Evolutionary conservation across 2,329 filamentous ascomycete species (phyloP).

Genomic region (Cordyceps cateniannulata): DNA sequence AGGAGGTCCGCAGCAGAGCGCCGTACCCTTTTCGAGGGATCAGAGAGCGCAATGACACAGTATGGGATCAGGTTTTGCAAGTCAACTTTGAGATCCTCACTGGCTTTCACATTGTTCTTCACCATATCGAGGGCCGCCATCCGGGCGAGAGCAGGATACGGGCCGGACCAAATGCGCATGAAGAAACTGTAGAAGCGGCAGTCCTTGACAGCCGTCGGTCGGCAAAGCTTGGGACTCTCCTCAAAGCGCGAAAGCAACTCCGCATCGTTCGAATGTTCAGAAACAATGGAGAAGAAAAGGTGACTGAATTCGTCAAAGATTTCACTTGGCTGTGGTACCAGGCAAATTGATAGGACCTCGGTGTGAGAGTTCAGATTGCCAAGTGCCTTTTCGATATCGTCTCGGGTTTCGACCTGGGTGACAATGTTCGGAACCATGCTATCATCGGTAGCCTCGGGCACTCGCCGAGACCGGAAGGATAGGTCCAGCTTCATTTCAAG

Average conservation of each 20-base stretch:
- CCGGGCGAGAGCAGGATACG: constrained; percentile 62
- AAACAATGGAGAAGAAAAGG: constrained; percentile 49
- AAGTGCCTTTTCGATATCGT: constrained; percentile 34
- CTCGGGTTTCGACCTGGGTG: constrained; percentile 22
- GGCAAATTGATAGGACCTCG: constrained; percentile 41
- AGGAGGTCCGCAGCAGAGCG: constrained; percentile 66
- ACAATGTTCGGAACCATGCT: constrained; percentile 32
- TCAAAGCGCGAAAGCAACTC: constrained; percentile 46
- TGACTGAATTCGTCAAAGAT: constrained; percentile 54
- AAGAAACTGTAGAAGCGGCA: constrained; percentile 72
- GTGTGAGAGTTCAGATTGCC: constrained; percentile 31
- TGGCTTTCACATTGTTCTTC: constrained; percentile 48
- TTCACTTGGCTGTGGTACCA: constrained; percentile 42
- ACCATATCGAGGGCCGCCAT: constrained; percentile 62
- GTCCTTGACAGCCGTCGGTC: constrained; percentile 47
- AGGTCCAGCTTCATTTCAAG: constrained; percentile 70
- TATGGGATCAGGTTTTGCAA: constrained; percentile 82
- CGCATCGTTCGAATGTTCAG: constrained; percentile 33
- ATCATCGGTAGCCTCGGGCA: constrained; percentile 42
- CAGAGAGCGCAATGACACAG: constrained; percentile 64
- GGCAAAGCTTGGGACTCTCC: constrained; percentile 46
- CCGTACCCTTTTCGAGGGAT: constrained; percentile 69
- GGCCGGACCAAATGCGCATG: constrained; percentile 65
- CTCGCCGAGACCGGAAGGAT: constrained; percentile 52
- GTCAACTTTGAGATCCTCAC: constrained; percentile 48